phyloP scores from a whole-genome alignment of 2,329 filamentous ascomycete genomes.

The Rhynchosporium graminicola region DNA sequence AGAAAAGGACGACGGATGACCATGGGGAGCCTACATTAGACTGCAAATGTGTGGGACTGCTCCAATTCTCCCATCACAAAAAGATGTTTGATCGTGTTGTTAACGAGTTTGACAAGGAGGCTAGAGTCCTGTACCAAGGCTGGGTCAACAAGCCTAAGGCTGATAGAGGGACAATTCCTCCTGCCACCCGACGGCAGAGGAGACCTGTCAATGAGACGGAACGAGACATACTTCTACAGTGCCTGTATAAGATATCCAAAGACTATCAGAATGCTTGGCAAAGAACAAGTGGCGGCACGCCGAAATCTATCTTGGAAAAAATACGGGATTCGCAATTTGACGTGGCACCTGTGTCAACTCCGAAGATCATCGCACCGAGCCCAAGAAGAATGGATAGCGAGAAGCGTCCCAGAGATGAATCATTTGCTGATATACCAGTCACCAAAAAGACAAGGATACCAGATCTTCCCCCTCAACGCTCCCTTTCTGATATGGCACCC shows the following conservation, averaged over 20 bases:
- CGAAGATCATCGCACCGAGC: neutral
- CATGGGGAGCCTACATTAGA: neutral
- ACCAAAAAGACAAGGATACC: slow-evolving; percentile 14
- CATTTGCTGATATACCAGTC: slow-evolving; percentile 11
- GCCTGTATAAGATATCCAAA: slow-evolving; percentile 15
- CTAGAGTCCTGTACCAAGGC: slow-evolving; percentile 18
- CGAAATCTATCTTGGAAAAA: neutral
- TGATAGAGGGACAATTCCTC: slow-evolving; percentile 27
- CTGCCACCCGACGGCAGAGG: slow-evolving; percentile 18
- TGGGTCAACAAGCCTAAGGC: slow-evolving; percentile 30
- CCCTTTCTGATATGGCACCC: slow-evolving; percentile 9
- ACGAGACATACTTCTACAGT: slow-evolving; percentile 17
- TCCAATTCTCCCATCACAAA: slow-evolving; percentile 15
- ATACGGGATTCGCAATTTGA: neutral
- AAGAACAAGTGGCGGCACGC: neutral
- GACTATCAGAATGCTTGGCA: neutral
- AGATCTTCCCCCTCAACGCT: neutral
- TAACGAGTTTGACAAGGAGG: slow-evolving; percentile 19
- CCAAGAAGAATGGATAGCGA: slow-evolving; percentile 6
- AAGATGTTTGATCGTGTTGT: neutral
- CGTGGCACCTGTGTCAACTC: slow-evolving; percentile 1
- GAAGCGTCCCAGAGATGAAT: slow-evolving; percentile 17
- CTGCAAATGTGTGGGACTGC: slow-evolving; percentile 1
- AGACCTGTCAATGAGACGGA: slow-evolving; percentile 19
- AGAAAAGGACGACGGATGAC: neutral